Conservation (phyloP, 306 rosid species). For the Purshia tridentata region DNA sequence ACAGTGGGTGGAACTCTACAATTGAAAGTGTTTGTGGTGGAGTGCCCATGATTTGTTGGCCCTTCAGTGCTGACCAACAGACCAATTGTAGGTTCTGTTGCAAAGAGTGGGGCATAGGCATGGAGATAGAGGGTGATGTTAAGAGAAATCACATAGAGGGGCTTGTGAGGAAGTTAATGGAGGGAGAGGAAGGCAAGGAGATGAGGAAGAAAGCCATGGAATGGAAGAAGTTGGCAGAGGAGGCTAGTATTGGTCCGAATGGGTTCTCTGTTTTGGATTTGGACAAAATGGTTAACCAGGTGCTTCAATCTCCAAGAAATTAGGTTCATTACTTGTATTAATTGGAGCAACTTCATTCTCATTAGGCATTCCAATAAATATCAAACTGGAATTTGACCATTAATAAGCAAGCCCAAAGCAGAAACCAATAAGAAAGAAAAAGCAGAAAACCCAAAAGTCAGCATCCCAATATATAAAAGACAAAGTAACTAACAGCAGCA, state of each 20-base stretch:
- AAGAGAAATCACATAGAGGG: conserved; percentile 43
- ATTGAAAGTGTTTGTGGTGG: conserved; percentile 55
- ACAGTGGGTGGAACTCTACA: conserved; percentile 73
- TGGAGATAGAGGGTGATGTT: conserved; percentile 53
- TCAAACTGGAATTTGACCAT: too few relatives aligned
- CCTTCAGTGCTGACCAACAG: conserved; percentile 68
- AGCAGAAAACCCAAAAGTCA: too few relatives aligned
- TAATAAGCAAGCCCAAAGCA: too few relatives aligned
- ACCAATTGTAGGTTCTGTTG: conserved; percentile 44
- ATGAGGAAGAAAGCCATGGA: conserved; percentile 44
- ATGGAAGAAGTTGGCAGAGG: conserved; percentile 48
- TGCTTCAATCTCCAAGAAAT: conserved; percentile 18
- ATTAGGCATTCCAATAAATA: too few relatives aligned
- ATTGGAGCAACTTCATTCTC: too few relatives aligned
- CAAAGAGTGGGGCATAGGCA: conserved; percentile 60
- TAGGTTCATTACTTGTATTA: too few relatives aligned
- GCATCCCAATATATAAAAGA: too few relatives aligned
- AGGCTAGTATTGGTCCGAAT: conserved; percentile 9
- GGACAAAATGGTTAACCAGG: conserved; percentile 20
- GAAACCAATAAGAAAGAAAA: too few relatives aligned
- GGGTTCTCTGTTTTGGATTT: conserved; percentile 46
- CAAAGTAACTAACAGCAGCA: too few relatives aligned
- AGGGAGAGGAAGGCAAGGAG: conserved; percentile 40
- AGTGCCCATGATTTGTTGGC: conserved; percentile 64
- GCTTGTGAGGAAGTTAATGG: conserved; percentile 62